Percentiles rank a stretch among this genome's conserved stretches.
Evolutionary conservation across 257 asterid species (phyloP).

Genomic region (Solanum phureja): DNA sequence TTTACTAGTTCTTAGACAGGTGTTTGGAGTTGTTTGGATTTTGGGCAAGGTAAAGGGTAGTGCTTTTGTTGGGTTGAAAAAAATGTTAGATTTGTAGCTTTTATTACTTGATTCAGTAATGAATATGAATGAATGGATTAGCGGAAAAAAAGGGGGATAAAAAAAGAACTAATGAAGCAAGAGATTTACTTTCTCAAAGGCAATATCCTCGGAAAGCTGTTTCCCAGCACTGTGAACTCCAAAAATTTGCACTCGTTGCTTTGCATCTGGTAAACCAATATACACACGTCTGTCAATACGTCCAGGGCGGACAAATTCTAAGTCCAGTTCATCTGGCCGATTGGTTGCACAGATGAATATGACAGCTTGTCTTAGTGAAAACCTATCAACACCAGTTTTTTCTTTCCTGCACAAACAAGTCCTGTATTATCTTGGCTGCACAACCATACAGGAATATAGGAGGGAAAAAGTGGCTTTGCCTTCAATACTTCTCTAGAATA

Average conservation of each 20-base stretch:
- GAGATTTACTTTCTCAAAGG: conserved; percentile 62
- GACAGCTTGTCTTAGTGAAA: conserved; percentile 84
- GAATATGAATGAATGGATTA: neutral
- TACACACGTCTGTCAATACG: conserved; percentile 93
- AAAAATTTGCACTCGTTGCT: conserved; percentile 86
- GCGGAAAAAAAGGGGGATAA: neutral
- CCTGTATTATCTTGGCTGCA: neutral
- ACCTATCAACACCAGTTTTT: conserved; percentile 80
- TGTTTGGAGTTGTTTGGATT: neutral
- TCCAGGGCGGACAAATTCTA: conserved; percentile 78
- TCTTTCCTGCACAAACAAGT: conserved; percentile 50
- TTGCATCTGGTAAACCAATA: conserved; percentile 93
- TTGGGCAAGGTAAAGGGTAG: neutral
- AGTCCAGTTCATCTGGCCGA: conserved; percentile 92
- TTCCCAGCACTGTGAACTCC: conserved; percentile 95
- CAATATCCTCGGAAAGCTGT: conserved; percentile 74
- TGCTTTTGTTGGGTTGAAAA: neutral
- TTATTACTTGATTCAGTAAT: neutral
- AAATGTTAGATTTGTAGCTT: neutral
- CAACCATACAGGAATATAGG: neutral
- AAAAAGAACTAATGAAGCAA: neutral
- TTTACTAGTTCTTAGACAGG: neutral
- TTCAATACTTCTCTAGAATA: neutral
- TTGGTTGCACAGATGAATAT: conserved; percentile 96
- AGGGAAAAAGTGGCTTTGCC: neutral